phyloP scores from a whole-genome alignment of 2,329 filamentous ascomycete genomes.

The Penicillium sp. region DNA sequence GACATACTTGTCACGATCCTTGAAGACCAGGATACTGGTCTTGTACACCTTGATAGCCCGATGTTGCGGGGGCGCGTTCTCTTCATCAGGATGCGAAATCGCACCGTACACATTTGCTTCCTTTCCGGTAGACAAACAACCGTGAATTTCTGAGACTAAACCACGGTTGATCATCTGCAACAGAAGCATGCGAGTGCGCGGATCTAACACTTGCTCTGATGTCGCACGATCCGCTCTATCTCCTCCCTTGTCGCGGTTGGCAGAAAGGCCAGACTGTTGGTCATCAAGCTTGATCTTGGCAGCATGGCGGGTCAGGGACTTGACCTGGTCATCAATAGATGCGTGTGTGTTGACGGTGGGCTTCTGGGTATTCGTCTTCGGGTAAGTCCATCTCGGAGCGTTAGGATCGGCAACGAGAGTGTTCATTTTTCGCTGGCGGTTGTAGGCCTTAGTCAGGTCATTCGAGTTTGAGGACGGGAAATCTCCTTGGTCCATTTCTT shows the following conservation, averaged over 20 bases:
- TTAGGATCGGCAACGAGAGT: conserved; percentile 50
- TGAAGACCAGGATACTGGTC: conserved; percentile 95
- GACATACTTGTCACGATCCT: conserved; percentile 95
- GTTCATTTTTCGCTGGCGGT: conserved; percentile 73
- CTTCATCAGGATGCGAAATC: conserved; percentile 60
- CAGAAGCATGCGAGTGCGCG: conserved; percentile 90
- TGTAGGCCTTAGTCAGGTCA: conserved; percentile 84
- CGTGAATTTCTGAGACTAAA: conserved; percentile 86
- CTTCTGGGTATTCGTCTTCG: conserved; percentile 75
- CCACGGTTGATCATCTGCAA: conserved; percentile 94
- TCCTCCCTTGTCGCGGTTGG: conserved; percentile 45
- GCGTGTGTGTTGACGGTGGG: conserved; percentile 76
- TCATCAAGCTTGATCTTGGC: conserved; percentile 79
- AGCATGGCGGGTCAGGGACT: conserved; percentile 79
- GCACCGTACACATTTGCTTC: conserved; percentile 98
- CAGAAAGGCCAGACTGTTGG: conserved; percentile 53
- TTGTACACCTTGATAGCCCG: conserved; percentile 99
- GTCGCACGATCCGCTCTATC: conserved; percentile 94
- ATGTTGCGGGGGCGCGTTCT: conserved; percentile 59
- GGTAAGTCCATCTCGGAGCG: conserved; percentile 57
- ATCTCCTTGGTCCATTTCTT: conserved; percentile 56
- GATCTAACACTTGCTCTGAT: conserved; percentile 90
- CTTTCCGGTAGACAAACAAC: conserved; percentile 93
- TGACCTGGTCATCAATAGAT: conserved; percentile 83
- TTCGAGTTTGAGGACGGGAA: conserved; percentile 58